These are phyloP conservation scores for Globisporangium perplexum DNA, from an alignment of 352 stramenopile genomes.

Conservation along the genomic window DNA sequence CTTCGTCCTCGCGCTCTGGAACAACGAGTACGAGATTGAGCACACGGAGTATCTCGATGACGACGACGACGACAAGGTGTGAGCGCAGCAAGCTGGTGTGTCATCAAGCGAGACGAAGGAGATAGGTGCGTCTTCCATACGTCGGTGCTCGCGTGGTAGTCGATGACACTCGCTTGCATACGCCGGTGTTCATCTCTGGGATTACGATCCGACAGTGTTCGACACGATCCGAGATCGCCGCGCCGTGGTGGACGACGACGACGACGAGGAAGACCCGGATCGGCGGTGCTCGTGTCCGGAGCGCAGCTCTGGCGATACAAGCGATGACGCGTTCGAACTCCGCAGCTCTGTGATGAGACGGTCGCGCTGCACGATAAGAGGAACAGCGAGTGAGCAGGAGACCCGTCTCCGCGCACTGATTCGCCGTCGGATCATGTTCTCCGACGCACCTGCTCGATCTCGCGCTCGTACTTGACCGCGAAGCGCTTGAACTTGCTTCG, in stretches of 20 bases:
- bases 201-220: background rate
- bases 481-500: conserved; percentile 86
- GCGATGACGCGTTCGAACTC: conserved; percentile 38
- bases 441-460: conserved; percentile 63
- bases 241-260: conserved; percentile 16
- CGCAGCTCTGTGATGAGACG: conserved; percentile 41
- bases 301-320: conserved; percentile 30
- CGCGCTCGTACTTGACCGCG: conserved; percentile 76
- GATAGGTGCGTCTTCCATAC: no score
- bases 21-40: background rate
- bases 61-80: background rate
- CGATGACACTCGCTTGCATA: no score
- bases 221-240: conserved; percentile 2
- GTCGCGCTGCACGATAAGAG: conserved; percentile 22
- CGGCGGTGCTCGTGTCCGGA: conserved; percentile 9
- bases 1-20: background rate
- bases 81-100: background rate
- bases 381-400: background rate
- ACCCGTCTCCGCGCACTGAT: no score
- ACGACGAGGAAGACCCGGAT: conserved; percentile 30
- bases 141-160: no score
- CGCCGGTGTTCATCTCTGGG: background rate
- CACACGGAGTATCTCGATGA: background rate
- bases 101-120: background rate
- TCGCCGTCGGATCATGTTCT: no score